These are phyloP conservation scores for Cercophora newfieldiana DNA, from an alignment of 495 filamentous ascomycete genomes.

Conservation along the genomic window DNA sequence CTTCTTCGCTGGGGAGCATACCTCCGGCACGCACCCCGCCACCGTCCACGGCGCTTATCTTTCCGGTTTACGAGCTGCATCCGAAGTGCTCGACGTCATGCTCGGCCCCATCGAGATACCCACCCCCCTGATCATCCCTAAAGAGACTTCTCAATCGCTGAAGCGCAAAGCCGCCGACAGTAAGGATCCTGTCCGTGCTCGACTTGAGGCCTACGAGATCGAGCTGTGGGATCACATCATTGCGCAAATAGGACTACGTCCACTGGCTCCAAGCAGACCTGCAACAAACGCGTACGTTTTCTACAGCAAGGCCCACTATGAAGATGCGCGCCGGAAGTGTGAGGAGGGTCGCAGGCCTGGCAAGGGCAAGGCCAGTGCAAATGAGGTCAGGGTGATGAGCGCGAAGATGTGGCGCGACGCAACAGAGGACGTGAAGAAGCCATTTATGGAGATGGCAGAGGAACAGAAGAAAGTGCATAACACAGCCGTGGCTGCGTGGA, in stretches of 20 bases:
- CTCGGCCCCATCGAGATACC: slow-evolving; percentile 79
- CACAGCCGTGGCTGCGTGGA: slow-evolving; percentile 59
- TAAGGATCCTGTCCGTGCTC: slow-evolving; percentile 53
- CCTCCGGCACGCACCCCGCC: slow-evolving; percentile 90
- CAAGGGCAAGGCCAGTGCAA: slow-evolving; percentile 67
- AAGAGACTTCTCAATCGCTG: slow-evolving; percentile 41
- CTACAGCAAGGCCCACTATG: slow-evolving; percentile 80
- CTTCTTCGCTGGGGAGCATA: slow-evolving; percentile 96
- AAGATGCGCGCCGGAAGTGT: slow-evolving; percentile 68
- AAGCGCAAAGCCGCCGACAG: slow-evolving; percentile 58
- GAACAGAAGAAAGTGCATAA: slow-evolving; percentile 63
- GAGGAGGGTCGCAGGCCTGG: slow-evolving; percentile 64
- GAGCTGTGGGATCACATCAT: slow-evolving; percentile 70
- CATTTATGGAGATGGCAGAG: slow-evolving; percentile 72
- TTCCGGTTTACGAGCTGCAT: slow-evolving; percentile 83
- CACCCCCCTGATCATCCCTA: slow-evolving; percentile 69
- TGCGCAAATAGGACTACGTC: slow-evolving; percentile 68
- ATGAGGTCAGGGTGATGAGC: slow-evolving; percentile 78
- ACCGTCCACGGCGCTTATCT: slow-evolving; percentile 97
- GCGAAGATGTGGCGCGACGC: slow-evolving; percentile 89
- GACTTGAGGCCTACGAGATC: slow-evolving; percentile 68
- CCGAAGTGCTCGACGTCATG: slow-evolving; percentile 76
- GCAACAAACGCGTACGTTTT: slow-evolving; percentile 73
- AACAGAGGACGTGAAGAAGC: slow-evolving; percentile 62
- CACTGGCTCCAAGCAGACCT: slow-evolving; percentile 65